Percentiles rank a stretch among this genome's conserved stretches.
Evolutionary conservation across 768 basidiomycete genomes (phyloP).

Genomic region (Leucocoprinus leucothites): DNA sequence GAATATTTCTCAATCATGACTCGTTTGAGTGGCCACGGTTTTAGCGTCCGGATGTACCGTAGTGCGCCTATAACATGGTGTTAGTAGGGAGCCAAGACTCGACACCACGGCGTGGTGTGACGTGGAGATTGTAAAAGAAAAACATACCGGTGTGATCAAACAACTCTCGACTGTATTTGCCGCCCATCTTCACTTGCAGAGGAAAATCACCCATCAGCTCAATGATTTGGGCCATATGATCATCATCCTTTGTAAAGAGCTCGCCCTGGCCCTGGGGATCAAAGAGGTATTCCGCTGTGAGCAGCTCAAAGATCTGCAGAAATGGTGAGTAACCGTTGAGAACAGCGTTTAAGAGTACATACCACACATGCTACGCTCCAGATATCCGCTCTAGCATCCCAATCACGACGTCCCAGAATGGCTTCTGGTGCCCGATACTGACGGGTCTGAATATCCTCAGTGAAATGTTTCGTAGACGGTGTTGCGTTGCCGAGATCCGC

Average conservation of each 20-base stretch:
- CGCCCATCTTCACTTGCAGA: slow-evolving; percentile 73
- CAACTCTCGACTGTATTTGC: slow-evolving; percentile 80
- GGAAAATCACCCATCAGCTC: slow-evolving; percentile 84
- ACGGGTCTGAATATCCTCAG: slow-evolving; percentile 95
- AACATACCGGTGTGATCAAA: slow-evolving; percentile 70
- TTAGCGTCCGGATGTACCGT: slow-evolving; percentile 71
- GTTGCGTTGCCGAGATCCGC: slow-evolving; percentile 95
- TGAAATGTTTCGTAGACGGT: slow-evolving; percentile 85
- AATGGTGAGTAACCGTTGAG: not conserved
- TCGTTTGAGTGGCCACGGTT: slow-evolving; percentile 76
- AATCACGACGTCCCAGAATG: slow-evolving; percentile 82
- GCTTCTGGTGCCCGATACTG: slow-evolving; percentile 96
- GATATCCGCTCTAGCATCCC: slow-evolving; percentile 83
- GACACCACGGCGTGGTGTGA: slow-evolving; percentile 12
- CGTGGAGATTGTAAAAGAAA: not conserved
- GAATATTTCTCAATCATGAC: slow-evolving; percentile 92
- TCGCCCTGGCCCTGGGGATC: slow-evolving; percentile 83
- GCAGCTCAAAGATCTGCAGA: slow-evolving; percentile 74
- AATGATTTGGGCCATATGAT: slow-evolving; percentile 94
- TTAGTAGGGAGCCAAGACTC: slow-evolving; percentile 1
- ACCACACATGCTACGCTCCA: slow-evolving; percentile 92
- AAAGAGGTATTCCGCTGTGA: slow-evolving; percentile 91
- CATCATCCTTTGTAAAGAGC: slow-evolving; percentile 88
- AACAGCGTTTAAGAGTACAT: slow-evolving; percentile 23
- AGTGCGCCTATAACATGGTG: slow-evolving; percentile 45